These are phyloP conservation scores for Oryza rufipogon DNA, from an alignment of 176 grass and related monocot species.

Conservation along the genomic window DNA sequence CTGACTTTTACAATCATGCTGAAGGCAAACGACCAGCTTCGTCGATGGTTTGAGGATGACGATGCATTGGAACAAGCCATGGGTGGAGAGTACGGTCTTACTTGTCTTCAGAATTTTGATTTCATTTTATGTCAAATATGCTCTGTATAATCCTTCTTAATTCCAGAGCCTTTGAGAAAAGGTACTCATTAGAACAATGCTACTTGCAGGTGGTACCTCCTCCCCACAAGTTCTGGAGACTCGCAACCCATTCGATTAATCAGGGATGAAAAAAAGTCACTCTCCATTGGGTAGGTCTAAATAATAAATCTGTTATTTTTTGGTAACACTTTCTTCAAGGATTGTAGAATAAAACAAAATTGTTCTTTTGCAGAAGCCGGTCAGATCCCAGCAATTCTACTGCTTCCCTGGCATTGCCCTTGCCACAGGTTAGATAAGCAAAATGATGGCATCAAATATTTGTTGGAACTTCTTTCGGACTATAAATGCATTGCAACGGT, in stretches of 20 bases:
- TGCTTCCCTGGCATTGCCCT: conserved; percentile 55
- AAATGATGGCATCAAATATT: neutral
- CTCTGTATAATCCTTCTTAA: neutral
- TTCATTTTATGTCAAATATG: conserved; percentile 15
- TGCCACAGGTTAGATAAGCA: conserved; percentile 63
- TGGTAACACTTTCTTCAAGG: neutral
- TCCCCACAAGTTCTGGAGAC: conserved; percentile 48
- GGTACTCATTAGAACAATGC: conserved; percentile 11
- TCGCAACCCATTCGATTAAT: conserved; percentile 72
- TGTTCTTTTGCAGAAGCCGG: conserved; percentile 58
- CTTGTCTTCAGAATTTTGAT: conserved; percentile 29
- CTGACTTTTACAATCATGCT: conserved; percentile 41
- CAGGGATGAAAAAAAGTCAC: conserved; percentile 62
- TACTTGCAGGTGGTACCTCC: conserved; percentile 81
- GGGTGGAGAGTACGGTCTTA: conserved; percentile 77
- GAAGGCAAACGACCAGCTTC: conserved; percentile 91
- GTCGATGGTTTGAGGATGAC: conserved; percentile 91
- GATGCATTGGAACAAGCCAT: conserved; percentile 92
- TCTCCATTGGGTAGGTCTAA: conserved; percentile 72
- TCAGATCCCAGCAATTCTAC: conserved; percentile 43
- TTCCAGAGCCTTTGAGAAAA: conserved; percentile 8
- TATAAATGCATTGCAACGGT: neutral
- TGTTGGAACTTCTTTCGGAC: neutral
- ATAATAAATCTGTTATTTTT: conserved; percentile 34
- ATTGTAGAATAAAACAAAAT: neutral